These are phyloP conservation scores for Chalciporus pseudorubinellus DNA, from an alignment of 768 basidiomycete genomes.

Conservation along the genomic window DNA sequence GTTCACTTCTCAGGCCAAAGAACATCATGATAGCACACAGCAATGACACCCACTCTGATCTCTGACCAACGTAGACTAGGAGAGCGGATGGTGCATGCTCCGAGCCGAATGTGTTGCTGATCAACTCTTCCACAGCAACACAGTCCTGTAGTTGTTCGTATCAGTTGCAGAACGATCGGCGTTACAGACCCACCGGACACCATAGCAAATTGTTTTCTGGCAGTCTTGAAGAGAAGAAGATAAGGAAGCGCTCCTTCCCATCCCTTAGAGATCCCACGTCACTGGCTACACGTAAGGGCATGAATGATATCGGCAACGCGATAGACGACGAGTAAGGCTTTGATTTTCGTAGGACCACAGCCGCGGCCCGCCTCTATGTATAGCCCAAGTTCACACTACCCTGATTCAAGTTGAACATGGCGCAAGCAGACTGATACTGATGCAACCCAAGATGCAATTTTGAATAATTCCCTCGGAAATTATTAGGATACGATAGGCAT, in stretches of 20 bases:
- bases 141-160: slow-evolving; percentile 54
- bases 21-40: not conserved
- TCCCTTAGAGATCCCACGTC: slow-evolving; percentile 38
- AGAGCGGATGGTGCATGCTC: slow-evolving; percentile 48
- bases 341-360: too few species aligned
- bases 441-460: slow-evolving; percentile 7
- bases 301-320: slow-evolving; percentile 18
- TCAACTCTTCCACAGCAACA: slow-evolving; percentile 52
- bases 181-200: slow-evolving; percentile 57
- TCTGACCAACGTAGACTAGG: slow-evolving; percentile 69
- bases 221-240: slow-evolving; percentile 72
- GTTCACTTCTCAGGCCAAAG: not conserved
- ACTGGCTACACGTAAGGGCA: slow-evolving; percentile 50
- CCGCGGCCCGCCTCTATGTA: too few species aligned
- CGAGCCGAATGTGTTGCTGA: slow-evolving; percentile 49
- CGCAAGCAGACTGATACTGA: not conserved
- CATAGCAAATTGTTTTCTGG: slow-evolving; percentile 51
- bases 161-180: slow-evolving; percentile 5
- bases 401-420: too few species aligned
- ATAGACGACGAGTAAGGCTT: not conserved
- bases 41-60: slow-evolving; percentile 48
- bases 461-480: slow-evolving; percentile 6
- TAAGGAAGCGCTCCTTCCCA: slow-evolving; percentile 50
- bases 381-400: too few species aligned
- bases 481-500: slow-evolving; percentile 21